Evolutionary conservation across 805 yeast genomes (phyloP), one percentile per base, ranked within the genome.

Genomic region (Isabelozyma pseudorhagii): DNA sequence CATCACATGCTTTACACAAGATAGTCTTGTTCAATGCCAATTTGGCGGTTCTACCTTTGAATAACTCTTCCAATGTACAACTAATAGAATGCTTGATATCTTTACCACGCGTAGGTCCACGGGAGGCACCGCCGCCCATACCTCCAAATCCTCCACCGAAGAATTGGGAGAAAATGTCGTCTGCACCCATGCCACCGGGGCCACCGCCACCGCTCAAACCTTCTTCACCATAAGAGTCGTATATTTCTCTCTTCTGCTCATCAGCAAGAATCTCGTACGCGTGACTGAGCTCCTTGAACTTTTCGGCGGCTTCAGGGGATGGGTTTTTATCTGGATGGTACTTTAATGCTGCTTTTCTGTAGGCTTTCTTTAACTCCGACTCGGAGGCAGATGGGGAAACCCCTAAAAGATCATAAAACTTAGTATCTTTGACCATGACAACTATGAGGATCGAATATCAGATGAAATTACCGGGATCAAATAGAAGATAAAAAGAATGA

Each of bases 21-120:
- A 93, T 79, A 48, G 97, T 92, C 78, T 90, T 91, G 76, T 91
- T 90, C 54, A 94, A 80, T 8, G 98, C 97, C 75, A 94, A 80
- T 75, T 94, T 94, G 51, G 97, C 85, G 43, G 90, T 84, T 77
- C 92, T 88, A 55, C 99, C 99, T 72, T 86, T 88, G 81, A 84
- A 94, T 54, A 94, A 78, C 68, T 94, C 98, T 72, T 93, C 98
- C 62, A 94, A 79, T 43, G 96, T 79, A 60, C 94, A 96, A 47
- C 81, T 69, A 62, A 94, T 81, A 46, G 89, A 80, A 71, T 94
- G 98, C 65, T 85, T 90, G 71, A 94, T 92, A 69, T 94, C 97
- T 65, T 84, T 84, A 63, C 97, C 96, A 68, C 84, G 83, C 62
- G 84, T 80, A 50, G 98, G 98, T 48, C 97, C 96, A 60, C 85